Conservation (phyloP, 169 alveolate species). For the Haemoproteus tartakovskyi region DNA sequence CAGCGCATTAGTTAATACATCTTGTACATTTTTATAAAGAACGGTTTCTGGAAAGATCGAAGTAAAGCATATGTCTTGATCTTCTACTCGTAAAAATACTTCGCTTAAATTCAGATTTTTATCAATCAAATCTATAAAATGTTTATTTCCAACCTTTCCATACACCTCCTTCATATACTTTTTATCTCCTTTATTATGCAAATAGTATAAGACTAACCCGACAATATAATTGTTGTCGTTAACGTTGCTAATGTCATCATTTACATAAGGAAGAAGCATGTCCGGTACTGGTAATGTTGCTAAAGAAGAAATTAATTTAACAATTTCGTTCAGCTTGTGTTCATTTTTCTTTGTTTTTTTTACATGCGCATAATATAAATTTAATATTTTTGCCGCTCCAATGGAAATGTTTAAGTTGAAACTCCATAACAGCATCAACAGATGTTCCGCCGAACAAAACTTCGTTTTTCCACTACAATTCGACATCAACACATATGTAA, state of each 20-base stretch:
- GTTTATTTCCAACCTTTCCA: constrained; percentile 29
- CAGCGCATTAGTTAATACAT: constrained; percentile 14
- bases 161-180: constrained; percentile 43
- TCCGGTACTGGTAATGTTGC: constrained; percentile 40
- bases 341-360: constrained; percentile 64
- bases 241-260: constrained; percentile 37
- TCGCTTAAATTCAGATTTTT: constrained; percentile 18
- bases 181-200: constrained; percentile 19
- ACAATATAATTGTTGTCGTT: constrained; percentile 52
- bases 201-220: constrained; percentile 41
- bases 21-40: constrained; percentile 10
- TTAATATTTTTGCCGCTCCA: constrained; percentile 42
- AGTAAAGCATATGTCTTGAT: constrained; percentile 28
- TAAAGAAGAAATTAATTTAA: constrained; percentile 17
- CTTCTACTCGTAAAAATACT: constrained; percentile 9
- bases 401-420: constrained; percentile 53
- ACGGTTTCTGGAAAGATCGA: constrained; percentile 40
- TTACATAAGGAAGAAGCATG: constrained; percentile 35
- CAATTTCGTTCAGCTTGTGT: constrained; percentile 40
- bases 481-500: constrained; percentile 73
- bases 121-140: constrained; percentile 29
- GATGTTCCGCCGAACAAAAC: constrained; percentile 75
- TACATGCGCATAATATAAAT: constrained; percentile 43
- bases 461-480: constrained; percentile 74
- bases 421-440: constrained; percentile 56